These are phyloP conservation scores for Austroboletus festivus DNA, from an alignment of 768 basidiomycete genomes.

Conservation along the genomic window DNA sequence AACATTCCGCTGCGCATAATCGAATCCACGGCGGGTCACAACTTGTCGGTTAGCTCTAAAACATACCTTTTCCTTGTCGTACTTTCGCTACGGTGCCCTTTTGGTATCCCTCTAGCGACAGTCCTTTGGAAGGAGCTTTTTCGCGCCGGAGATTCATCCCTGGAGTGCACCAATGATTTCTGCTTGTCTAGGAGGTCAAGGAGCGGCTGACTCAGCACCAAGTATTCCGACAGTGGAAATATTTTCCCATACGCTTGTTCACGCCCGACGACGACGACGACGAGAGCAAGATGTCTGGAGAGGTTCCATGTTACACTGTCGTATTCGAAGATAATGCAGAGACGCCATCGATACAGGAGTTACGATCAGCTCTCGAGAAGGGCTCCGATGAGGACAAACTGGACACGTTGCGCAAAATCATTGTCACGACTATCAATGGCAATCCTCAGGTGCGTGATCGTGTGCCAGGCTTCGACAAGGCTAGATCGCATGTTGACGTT, in stretches of 20 bases:
- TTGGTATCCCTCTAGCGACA: too few species aligned
- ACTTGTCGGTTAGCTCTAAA: too few species aligned
- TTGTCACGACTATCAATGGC: conserved; percentile 91
- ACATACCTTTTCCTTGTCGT: too few species aligned
- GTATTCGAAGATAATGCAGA: conserved; percentile 72
- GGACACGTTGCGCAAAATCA: conserved; percentile 92
- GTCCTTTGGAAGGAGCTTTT: too few species aligned
- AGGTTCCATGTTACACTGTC: conserved; percentile 74
- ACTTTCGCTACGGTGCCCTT: too few species aligned
- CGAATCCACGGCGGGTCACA: too few species aligned
- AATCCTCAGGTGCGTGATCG: conserved; percentile 71
- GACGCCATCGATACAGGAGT: conserved; percentile 76
- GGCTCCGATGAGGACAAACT: conserved; percentile 96
- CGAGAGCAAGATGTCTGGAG: conserved; percentile 35
- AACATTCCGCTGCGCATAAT: too few species aligned
- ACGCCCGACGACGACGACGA: conserved; percentile 8
- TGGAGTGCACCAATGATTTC: too few species aligned
- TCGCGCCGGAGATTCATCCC: too few species aligned
- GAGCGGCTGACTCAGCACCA: background rate
- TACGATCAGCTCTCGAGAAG: conserved; percentile 83
- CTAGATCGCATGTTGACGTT: background rate
- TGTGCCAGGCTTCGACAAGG: background rate
- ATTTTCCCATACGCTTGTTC: conserved; percentile 7
- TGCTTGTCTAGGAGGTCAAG: background rate
- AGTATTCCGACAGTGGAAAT: conserved; percentile 2